Conservation (phyloP, 1,139 yeast species). For the Scheffersomyces quercinus region DNA sequence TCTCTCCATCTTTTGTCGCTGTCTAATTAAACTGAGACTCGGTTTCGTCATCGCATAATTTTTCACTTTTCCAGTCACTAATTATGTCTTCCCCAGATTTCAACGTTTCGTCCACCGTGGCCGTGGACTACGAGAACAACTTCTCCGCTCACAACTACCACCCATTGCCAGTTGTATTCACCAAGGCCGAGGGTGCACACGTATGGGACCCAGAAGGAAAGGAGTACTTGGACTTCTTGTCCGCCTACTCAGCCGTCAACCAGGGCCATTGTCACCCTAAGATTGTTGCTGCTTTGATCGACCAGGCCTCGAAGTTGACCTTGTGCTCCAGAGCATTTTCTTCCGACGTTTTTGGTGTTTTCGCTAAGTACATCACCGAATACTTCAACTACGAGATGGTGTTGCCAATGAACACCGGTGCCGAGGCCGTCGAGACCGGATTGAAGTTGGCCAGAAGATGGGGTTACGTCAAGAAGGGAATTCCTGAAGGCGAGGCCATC, state of each 20-base stretch:
- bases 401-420: constrained; percentile 98
- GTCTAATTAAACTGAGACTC: background rate
- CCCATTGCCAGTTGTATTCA: constrained; percentile 92
- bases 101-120: constrained; percentile 61
- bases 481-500: constrained; percentile 80
- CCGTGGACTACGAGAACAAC: constrained; percentile 68
- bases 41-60: background rate
- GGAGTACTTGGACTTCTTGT: constrained; percentile 81
- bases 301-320: constrained; percentile 84
- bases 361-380: constrained; percentile 86
- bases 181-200: constrained; percentile 84
- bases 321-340: constrained; percentile 92
- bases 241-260: constrained; percentile 96
- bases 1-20: too few species aligned
- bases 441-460: constrained; percentile 94
- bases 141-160: constrained; percentile 97
- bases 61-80: background rate
- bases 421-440: constrained; percentile 97
- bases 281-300: constrained; percentile 79
- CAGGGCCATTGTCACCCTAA: constrained; percentile 99
- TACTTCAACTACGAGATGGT: constrained; percentile 90
- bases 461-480: constrained; percentile 91
- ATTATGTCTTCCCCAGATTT: constrained; percentile 26
- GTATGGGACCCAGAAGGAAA: constrained; percentile 99
- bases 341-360: constrained; percentile 82